Evolutionary conservation across 169 alveolate species (phyloP), one percentile per base, ranked within the genome.

Genomic region (Plasmodium inui): DNA sequence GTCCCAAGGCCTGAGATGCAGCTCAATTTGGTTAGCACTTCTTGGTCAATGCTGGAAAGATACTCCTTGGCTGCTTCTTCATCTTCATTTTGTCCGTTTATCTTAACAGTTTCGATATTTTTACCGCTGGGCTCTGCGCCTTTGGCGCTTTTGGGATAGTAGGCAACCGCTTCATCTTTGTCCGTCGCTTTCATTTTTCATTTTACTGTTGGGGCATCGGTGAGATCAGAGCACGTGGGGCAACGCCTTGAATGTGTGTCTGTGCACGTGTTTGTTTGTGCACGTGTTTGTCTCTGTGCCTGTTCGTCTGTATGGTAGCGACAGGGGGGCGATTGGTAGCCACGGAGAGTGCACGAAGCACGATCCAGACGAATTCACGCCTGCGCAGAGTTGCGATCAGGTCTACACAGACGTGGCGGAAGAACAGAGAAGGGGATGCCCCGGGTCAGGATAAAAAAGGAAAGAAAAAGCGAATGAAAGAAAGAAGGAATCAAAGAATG

Each of bases 151-250:
- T 26, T 70, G 17, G 32, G 26, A 26, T 44, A 28, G 53, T 70
- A 1, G 50, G 46, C 8, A 71, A 30, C 53, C n/a, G 34, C 46
- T 84, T 84, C 92, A 37, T 32, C 76, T 70, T 84, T 84, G 22
- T 71, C 84, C 17, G 41, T 19, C 26, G 92, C 44, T 70, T 73
- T 84, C 92, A 84, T 84, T 84, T 34, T 84, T 84, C 92, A 84
- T 84, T 73, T 84, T 83, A n/a, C 50, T 37, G 46, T 34, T 79
- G 34, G 14, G 30, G 41, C 1, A 9, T 0, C 6, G 44, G 44
- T 2, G 44, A 3, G 44, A 0, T 37, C 8, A 37, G 8, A 37
- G 8, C 44, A 6, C 8, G 44, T 37, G 44, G 5, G 8, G 44
- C 44, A 37, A 44, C 55, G 55, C n/a, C 55, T 44, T 10, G 2